These are phyloP conservation scores for Cladorrhinum samala DNA, from an alignment of 495 filamentous ascomycete species.

Conservation along the genomic window DNA sequence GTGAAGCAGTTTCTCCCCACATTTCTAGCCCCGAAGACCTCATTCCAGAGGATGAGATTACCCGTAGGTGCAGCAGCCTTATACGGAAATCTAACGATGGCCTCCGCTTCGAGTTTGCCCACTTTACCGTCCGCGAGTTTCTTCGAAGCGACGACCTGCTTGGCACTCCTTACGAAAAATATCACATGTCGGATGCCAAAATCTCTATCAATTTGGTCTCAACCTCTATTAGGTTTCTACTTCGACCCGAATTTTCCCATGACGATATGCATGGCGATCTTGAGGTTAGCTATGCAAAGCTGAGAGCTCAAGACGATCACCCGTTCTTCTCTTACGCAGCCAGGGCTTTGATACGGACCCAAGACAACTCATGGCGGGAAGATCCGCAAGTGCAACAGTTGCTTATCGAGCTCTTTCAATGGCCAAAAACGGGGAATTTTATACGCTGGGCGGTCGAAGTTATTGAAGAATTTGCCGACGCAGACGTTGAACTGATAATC, in stretches of 20 bases:
- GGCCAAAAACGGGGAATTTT: background rate
- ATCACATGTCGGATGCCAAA: background rate
- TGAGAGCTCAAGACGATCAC: background rate
- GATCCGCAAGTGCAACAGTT: background rate
- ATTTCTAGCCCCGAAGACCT: background rate
- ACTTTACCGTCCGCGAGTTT: conserved; percentile 5
- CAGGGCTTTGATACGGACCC: background rate
- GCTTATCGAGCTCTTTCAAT: background rate
- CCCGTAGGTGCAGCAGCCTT: conserved; percentile 2
- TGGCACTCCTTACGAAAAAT: background rate
- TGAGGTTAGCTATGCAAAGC: background rate
- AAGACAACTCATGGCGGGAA: background rate
- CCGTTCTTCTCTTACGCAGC: background rate
- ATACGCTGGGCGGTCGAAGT: background rate
- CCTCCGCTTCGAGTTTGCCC: conserved; percentile 1
- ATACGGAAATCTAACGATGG: background rate
- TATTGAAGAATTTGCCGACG: background rate
- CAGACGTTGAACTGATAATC: background rate
- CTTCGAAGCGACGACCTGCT: background rate
- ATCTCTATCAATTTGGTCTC: background rate
- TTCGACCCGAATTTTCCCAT: background rate
- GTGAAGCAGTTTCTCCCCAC: conserved; percentile 4
- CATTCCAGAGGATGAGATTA: background rate
- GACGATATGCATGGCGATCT: background rate
- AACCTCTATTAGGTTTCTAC: background rate